A percentile compares a stretch with the other conserved stretches of the same genome.
Evolutionary conservation across 192 early-diverging fungal species (phyloP).

Genomic region (Podila clonocystis): DNA sequence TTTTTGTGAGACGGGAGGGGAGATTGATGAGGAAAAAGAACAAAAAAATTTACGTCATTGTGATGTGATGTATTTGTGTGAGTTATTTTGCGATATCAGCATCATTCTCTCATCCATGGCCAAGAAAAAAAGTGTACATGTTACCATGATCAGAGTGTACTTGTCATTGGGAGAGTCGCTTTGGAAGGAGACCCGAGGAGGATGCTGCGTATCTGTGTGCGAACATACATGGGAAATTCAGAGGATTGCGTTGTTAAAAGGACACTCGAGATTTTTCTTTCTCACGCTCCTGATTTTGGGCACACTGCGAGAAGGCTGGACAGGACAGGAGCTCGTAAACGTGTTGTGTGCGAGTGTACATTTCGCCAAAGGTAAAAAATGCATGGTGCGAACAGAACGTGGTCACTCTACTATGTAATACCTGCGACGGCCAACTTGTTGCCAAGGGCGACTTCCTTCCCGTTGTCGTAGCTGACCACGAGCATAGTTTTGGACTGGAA

Average conservation of each 20-base stretch:
- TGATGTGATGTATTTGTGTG: background rate
- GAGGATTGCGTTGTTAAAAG: background rate
- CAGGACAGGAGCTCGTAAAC: no score
- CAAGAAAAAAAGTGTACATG: background rate
- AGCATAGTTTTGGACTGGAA: constrained; percentile 33
- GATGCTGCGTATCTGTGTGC: constrained; percentile 37
- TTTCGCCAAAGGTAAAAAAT: no score
- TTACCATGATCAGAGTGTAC: constrained; percentile 48
- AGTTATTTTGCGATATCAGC: no score
- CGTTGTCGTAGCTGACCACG: constrained; percentile 20
- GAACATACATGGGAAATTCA: background rate
- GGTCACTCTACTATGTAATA: background rate
- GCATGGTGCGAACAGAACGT: no score
- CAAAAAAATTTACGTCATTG: background rate
- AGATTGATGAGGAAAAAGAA: background rate
- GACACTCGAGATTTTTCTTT: background rate
- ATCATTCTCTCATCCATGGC: background rate
- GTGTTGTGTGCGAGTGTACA: no score
- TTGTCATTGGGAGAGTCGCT: constrained; percentile 22
- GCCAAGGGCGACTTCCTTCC: constrained; percentile 34
- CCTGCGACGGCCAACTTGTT: constrained; percentile 38
- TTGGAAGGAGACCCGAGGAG: constrained; percentile 31
- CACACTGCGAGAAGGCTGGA: background rate
- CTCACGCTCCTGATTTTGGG: background rate
- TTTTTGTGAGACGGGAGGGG: background rate